Conservation (phyloP, 2,329 filamentous ascomycete genomes). For the Penicillium concentricum region DNA sequence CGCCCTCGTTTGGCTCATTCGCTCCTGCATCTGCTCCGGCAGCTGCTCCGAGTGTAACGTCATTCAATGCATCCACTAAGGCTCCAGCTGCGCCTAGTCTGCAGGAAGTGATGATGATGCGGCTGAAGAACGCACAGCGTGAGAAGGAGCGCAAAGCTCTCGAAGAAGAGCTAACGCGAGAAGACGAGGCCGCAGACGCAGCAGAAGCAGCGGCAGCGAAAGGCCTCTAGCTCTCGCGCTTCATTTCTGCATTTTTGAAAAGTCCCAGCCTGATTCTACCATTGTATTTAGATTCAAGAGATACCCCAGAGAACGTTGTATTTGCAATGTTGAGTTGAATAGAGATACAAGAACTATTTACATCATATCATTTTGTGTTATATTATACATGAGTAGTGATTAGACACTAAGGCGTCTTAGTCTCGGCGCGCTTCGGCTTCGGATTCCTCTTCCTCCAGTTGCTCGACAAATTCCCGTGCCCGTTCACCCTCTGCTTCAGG, state of each 20-base stretch:
- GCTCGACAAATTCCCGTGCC: constrained; percentile 38
- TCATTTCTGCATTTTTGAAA: neutral
- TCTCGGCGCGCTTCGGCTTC: constrained; percentile 4
- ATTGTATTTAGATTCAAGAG: constrained; percentile 13
- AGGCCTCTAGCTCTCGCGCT: constrained; percentile 7
- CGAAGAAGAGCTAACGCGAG: constrained; percentile 54
- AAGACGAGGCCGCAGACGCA: constrained; percentile 47
- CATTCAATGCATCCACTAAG: constrained; percentile 25
- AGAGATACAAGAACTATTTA: constrained; percentile 20
- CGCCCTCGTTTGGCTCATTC: constrained; percentile 46
- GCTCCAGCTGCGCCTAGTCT: constrained; percentile 38
- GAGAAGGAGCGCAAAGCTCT: constrained; percentile 51
- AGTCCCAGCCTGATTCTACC: neutral
- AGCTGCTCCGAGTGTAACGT: constrained; percentile 28
- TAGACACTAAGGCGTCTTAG: neutral
- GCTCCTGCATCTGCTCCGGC: constrained; percentile 32
- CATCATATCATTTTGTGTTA: constrained; percentile 17
- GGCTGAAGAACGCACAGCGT: constrained; percentile 57
- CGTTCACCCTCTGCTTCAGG: constrained; percentile 31
- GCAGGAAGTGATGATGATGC: constrained; percentile 55
- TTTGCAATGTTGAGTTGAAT: constrained; percentile 8
- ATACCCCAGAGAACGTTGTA: constrained; percentile 24
- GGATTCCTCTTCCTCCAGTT: constrained; percentile 37
- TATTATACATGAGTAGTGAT: constrained; percentile 23
- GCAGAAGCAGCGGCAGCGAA: constrained; percentile 26